These are phyloP conservation scores for Leishmania gerbilli DNA, from an alignment of 208 protist species.

Conservation along the genomic window DNA sequence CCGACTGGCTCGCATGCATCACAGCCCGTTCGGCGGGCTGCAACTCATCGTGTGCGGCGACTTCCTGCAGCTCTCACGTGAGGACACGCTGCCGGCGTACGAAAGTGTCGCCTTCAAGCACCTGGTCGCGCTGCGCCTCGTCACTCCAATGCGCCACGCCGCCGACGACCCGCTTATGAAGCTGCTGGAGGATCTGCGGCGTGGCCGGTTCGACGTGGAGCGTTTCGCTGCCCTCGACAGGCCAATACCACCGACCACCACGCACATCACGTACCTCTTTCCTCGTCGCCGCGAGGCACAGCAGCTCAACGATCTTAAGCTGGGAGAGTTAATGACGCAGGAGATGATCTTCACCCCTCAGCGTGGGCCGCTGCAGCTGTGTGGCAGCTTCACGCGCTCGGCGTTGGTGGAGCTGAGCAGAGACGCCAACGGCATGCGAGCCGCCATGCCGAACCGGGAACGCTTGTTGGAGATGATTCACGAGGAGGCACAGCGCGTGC, in stretches of 20 bases:
- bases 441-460: constrained; percentile 28
- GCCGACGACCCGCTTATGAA: constrained; percentile 54
- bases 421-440: constrained; percentile 16
- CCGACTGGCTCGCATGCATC: constrained; percentile 64
- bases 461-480: constrained; percentile 42
- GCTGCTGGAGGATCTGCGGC: constrained; percentile 63
- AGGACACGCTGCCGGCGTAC: constrained; percentile 55
- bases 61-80: constrained; percentile 89
- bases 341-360: constrained; percentile 77
- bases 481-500: constrained; percentile 14
- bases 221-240: constrained; percentile 57
- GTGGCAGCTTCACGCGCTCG: constrained; percentile 63
- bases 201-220: constrained; percentile 52
- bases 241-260: constrained; percentile 43
- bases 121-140: constrained; percentile 60
- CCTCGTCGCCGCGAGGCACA: constrained; percentile 75
- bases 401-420: constrained; percentile 49
- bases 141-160: constrained; percentile 84
- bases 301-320: constrained; percentile 72
- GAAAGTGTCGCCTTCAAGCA: constrained; percentile 54
- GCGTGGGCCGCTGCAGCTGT: constrained; percentile 73
- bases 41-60: constrained; percentile 93
- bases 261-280: constrained; percentile 84
- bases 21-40: constrained; percentile 85
- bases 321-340: constrained; percentile 57